These are phyloP conservation scores for Lizonia empirigonia DNA, from an alignment of 2,329 filamentous ascomycete species.

Conservation along the genomic window DNA sequence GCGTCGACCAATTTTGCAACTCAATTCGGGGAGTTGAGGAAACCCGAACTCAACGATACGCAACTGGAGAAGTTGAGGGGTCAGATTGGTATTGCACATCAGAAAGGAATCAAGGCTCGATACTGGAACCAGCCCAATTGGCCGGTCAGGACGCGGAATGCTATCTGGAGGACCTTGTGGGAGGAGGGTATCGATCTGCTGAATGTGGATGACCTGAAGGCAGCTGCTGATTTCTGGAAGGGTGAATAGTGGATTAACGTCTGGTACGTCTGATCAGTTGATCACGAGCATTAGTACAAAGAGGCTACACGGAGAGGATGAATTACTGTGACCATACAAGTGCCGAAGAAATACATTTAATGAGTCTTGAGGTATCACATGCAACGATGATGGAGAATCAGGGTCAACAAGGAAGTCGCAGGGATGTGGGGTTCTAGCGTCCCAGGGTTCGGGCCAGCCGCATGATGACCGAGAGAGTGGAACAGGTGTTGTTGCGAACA, in stretches of 20 bases:
- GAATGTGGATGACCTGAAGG: constrained; percentile 68
- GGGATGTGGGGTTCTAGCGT: constrained; percentile 9
- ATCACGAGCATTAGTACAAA: too few species aligned
- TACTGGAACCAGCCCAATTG: constrained; percentile 69
- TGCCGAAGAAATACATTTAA: background rate
- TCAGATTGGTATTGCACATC: constrained; percentile 61
- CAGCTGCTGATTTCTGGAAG: constrained; percentile 50
- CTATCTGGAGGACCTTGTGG: constrained; percentile 60
- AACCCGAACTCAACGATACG: constrained; percentile 49
- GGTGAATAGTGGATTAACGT: constrained; percentile 2
- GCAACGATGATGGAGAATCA: background rate
- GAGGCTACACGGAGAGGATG: too few species aligned
- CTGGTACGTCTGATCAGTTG: too few species aligned
- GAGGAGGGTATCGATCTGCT: constrained; percentile 65
- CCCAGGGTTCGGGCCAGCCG: constrained; percentile 6
- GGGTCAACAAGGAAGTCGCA: background rate
- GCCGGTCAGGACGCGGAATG: constrained; percentile 57
- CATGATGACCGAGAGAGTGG: constrained; percentile 9
- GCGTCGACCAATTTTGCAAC: constrained; percentile 59
- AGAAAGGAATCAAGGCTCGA: constrained; percentile 62
- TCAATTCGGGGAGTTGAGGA: constrained; percentile 49
- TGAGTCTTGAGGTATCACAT: background rate
- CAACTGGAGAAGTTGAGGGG: constrained; percentile 58
- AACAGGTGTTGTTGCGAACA: constrained; percentile 1
- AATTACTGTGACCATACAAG: background rate